These are phyloP conservation scores for Vachellia collinsii DNA, from an alignment of 306 rosid genomes.

Conservation along the genomic window DNA sequence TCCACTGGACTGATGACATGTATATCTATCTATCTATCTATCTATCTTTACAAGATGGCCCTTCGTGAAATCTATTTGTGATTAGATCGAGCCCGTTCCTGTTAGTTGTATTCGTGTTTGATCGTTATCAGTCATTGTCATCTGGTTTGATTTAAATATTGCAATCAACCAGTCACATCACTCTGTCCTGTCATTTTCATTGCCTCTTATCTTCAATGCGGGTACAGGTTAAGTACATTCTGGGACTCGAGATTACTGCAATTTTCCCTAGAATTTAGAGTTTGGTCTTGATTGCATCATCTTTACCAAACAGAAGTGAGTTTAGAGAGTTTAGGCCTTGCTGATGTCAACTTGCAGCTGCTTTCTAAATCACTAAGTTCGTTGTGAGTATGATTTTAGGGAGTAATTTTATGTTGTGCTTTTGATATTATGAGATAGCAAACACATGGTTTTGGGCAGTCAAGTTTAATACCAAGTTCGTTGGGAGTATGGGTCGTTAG, in stretches of 20 bases:
- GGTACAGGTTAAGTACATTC: constrained; percentile 1
- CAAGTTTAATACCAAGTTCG: not conserved
- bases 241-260: constrained; percentile 7
- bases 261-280: constrained; percentile 8
- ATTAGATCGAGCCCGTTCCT: constrained; percentile 1
- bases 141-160: constrained; percentile 10
- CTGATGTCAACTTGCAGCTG: not conserved
- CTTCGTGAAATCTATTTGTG: not conserved
- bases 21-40: too few relatives aligned
- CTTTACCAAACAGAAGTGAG: not conserved
- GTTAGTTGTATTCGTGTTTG: constrained; percentile 18
- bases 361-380: not conserved
- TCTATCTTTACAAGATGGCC: not conserved
- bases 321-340: not conserved
- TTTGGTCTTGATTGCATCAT: not conserved
- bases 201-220: not conserved
- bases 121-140: constrained; percentile 14
- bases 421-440: not conserved
- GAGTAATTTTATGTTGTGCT: not conserved
- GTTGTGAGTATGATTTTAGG: too few relatives aligned
- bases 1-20: not conserved
- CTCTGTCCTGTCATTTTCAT: constrained; percentile 12
- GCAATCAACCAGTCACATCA: not conserved
- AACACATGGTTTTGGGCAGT: not conserved
- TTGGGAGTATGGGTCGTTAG: not conserved